Evolutionary conservation across 129 eudicot genomes (phyloP), one percentile per base, ranked within the genome.

Genomic region (Scalesia atractyloides): DNA sequence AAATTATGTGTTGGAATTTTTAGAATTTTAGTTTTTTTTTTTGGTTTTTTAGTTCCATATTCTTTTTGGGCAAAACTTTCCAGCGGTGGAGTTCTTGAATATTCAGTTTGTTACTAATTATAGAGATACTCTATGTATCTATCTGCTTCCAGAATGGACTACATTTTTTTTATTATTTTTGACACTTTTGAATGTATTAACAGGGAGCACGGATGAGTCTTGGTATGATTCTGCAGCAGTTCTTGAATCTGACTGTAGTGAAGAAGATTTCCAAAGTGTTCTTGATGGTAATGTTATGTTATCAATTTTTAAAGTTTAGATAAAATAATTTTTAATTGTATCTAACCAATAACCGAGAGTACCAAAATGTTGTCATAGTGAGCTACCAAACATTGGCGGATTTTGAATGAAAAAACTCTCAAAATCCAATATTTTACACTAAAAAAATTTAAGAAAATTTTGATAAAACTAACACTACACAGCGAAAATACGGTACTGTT

Each of bases 161-260:
- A 48, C 47, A 49, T 68, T 47, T 65, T 57, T 33, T 2, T 30
- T 9, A 26, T 68, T 9, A 7, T 0, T 8, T 59, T 58, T 36
- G 47, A 12, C 26, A 4, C 3, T 62, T n/a, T 39, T 58, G n/a
- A 20, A 9, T 49, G 7, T 22, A 17, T 64, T 61, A 66, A 61
- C 88, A 90, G 97, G 94, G 64, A 84, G 96, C 59, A 65, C 48
- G 46, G 99, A 95, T 72, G 99, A 95, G 81, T 80, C 91, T 5
- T 95, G 97, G 96, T 95, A 72, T 74, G 99, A 95, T 76, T 84
- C 99, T 58, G 87, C 90, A 58, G 75, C 83, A 49, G 73, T 84
- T 37, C 87, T 95, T 73, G 97, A 95, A 43, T 95, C 99, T 9
- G 99, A 95, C 64, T 86, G 88, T 51, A 90, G 97, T 54, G 99